Evolutionary conservation across 2,329 filamentous ascomycete species (phyloP).

Genomic region (Truncatella angustata): DNA sequence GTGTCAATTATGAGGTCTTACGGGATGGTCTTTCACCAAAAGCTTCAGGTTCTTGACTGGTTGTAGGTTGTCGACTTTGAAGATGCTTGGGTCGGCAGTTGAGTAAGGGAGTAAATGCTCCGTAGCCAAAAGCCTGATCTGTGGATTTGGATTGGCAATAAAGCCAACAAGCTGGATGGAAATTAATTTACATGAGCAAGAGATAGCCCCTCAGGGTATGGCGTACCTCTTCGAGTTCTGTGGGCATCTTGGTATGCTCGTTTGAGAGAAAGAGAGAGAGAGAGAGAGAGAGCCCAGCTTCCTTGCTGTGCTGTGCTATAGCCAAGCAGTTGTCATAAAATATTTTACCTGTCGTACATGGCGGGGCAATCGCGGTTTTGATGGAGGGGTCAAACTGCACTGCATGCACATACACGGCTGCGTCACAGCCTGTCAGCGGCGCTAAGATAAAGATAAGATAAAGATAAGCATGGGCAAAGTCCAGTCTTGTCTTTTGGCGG

Average conservation of each 20-base stretch:
- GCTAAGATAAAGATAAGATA: too few species aligned
- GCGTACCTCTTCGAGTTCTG: slow-evolving; percentile 71
- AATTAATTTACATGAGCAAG: slow-evolving; percentile 1
- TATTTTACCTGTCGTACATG: too few species aligned
- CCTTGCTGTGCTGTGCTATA: too few species aligned
- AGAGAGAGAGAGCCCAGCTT: too few species aligned
- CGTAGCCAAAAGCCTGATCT: slow-evolving; percentile 81
- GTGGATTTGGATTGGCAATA: slow-evolving; percentile 85
- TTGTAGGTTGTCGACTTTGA: slow-evolving; percentile 76
- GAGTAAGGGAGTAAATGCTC: slow-evolving; percentile 87
- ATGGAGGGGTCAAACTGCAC: neutral
- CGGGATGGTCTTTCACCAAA: slow-evolving; percentile 77
- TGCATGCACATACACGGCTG: too few species aligned
- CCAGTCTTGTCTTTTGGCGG: too few species aligned
- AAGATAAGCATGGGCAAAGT: too few species aligned
- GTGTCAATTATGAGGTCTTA: slow-evolving; percentile 39
- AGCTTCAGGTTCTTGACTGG: slow-evolving; percentile 88
- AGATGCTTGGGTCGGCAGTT: slow-evolving; percentile 69
- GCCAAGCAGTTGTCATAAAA: neutral
- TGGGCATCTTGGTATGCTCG: slow-evolving; percentile 57
- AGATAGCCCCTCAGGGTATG: neutral
- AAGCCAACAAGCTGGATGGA: slow-evolving; percentile 77
- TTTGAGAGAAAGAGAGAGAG: neutral
- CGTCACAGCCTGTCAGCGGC: too few species aligned
- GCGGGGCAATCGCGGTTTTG: neutral